Conservation (phyloP, 2,329 filamentous ascomycete genomes). For the Ceratocystis papillata region DNA sequence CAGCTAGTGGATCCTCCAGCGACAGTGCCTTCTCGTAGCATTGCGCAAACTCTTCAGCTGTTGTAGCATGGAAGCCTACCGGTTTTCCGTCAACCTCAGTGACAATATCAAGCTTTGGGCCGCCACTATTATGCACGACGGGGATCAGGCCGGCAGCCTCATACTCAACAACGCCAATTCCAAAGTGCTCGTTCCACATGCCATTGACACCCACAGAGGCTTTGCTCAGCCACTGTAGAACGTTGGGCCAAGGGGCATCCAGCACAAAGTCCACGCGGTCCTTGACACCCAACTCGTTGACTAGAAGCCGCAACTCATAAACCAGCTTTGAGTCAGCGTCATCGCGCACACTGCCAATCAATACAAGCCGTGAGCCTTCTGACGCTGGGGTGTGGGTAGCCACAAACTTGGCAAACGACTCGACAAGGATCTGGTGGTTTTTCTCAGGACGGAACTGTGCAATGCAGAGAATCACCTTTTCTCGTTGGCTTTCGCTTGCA, state of each 20-base stretch:
- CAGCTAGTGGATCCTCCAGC: constrained; percentile 59
- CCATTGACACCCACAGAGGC: constrained; percentile 84
- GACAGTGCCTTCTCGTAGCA: constrained; percentile 69
- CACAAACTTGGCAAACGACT: constrained; percentile 70
- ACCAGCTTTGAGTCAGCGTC: constrained; percentile 69
- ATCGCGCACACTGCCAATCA: constrained; percentile 88
- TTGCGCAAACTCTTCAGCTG: constrained; percentile 64
- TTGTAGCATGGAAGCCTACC: constrained; percentile 78
- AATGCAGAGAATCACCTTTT: constrained; percentile 75
- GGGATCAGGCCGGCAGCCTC: constrained; percentile 87
- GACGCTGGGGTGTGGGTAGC: constrained; percentile 43
- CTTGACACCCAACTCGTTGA: constrained; percentile 75
- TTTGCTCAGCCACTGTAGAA: constrained; percentile 65
- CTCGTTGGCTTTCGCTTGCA: constrained; percentile 56
- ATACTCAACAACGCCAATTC: constrained; percentile 96
- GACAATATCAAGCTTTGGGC: constrained; percentile 89
- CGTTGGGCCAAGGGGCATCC: constrained; percentile 79
- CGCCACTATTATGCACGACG: constrained; percentile 87
- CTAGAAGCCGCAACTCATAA: constrained; percentile 75
- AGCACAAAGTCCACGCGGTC: constrained; percentile 78
- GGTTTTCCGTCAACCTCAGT: constrained; percentile 64
- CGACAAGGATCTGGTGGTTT: constrained; percentile 78
- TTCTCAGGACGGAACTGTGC: constrained; percentile 97
- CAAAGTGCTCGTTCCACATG: constrained; percentile 99
- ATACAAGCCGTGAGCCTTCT: constrained; percentile 55